Conservation (phyloP, 225 moss, liverwort and hornwort genomes). For the Neckera pumila region DNA sequence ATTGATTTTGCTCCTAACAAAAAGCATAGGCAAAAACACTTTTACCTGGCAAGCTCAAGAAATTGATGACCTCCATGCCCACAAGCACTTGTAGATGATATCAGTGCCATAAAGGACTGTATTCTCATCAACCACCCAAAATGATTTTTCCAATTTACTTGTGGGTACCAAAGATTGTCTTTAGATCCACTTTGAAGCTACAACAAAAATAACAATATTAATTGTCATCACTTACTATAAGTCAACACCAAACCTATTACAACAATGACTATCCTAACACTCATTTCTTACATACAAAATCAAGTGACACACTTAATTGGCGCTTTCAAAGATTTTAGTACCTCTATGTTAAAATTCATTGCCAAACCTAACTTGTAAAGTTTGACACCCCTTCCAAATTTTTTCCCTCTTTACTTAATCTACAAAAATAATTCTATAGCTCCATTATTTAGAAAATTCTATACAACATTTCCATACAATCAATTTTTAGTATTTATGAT, state of each 20-base stretch:
- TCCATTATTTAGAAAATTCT: neutral
- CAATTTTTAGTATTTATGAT: neutral
- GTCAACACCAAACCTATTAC: no score
- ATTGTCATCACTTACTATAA: no score
- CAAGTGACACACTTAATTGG: neutral
- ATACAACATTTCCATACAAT: accelerated
- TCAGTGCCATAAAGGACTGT: neutral
- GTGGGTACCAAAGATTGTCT: accelerated
- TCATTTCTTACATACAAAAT: neutral
- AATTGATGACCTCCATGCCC: no score
- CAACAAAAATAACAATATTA: neutral
- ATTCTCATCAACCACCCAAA: neutral
- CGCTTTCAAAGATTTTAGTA: neutral
- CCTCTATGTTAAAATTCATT: neutral
- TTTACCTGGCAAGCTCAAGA: neutral
- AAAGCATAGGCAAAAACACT: neutral
- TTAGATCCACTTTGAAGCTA: neutral
- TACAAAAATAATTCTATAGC: neutral
- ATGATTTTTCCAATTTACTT: neutral
- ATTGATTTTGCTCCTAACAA: neutral
- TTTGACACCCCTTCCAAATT: neutral
- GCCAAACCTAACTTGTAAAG: neutral
- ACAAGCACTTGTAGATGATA: neutral
- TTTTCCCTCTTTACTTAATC: neutral
- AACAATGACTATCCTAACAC: accelerated